phyloP scores from a whole-genome alignment of 1,284 basidiomycete species.

The Ustilago cynodontis region DNA sequence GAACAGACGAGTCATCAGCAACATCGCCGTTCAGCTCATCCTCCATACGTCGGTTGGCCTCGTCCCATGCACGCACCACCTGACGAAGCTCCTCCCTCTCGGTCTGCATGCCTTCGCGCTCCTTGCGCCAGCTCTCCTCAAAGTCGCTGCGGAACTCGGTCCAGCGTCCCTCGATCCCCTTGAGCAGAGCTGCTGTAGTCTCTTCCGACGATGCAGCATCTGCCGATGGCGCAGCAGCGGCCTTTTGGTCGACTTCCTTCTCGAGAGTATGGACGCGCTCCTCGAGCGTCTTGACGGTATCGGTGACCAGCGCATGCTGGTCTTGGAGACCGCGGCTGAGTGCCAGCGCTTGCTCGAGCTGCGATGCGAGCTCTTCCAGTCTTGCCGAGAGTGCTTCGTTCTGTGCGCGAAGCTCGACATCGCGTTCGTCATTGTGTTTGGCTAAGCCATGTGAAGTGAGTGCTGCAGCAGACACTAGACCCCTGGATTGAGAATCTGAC shows the following conservation, averaged over 20 bases:
- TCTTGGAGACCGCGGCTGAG: constrained; percentile 80
- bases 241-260: constrained; percentile 56
- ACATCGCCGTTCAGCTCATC: constrained; percentile 59
- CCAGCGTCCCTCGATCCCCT: constrained; percentile 82
- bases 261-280: constrained; percentile 73
- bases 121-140: constrained; percentile 71
- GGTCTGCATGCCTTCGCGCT: constrained; percentile 83
- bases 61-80: constrained; percentile 87
- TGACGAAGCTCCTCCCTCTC: constrained; percentile 82
- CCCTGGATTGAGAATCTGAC: background rate
- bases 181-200: constrained; percentile 38
- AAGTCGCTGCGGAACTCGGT: constrained; percentile 72
- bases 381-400: constrained; percentile 80
- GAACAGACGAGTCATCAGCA: constrained; percentile 4
- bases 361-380: constrained; percentile 78
- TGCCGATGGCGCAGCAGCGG: constrained; percentile 12
- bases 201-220: constrained; percentile 15
- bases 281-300: constrained; percentile 82
- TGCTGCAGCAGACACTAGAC: background rate
- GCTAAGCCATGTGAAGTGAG: constrained; percentile 15
- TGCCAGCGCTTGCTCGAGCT: constrained; percentile 82
- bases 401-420: constrained; percentile 71
- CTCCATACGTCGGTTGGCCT: constrained; percentile 72
- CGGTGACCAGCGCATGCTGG: constrained; percentile 83
- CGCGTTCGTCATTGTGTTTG: constrained; percentile 35